phyloP scores from a whole-genome alignment of 176 grass and related monocot species.

The Puya raimondii region DNA sequence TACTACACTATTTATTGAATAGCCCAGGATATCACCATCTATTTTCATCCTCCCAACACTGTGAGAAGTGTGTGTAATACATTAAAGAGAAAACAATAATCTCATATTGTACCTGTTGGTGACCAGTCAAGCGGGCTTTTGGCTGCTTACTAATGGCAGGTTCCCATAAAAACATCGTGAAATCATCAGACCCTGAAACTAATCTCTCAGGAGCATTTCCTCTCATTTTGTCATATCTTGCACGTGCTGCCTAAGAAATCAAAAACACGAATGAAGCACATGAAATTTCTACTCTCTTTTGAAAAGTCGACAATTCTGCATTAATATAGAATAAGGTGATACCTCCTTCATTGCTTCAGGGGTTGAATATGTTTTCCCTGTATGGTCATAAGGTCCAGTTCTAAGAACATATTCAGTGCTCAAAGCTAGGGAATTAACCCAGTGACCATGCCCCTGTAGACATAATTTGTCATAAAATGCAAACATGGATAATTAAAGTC shows the following conservation, averaged over 20 bases:
- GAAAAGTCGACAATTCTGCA: background rate
- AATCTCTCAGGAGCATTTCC: constrained; percentile 82
- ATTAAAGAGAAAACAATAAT: too few relatives aligned
- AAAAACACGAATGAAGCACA: background rate
- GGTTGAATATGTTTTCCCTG: constrained; percentile 69
- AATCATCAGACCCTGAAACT: constrained; percentile 97
- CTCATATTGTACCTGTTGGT: constrained; percentile 62
- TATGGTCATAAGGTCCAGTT: constrained; percentile 91
- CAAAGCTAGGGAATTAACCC: constrained; percentile 95
- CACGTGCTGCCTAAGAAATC: constrained; percentile 56
- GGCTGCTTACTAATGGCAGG: constrained; percentile 61
- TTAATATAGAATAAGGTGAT: background rate
- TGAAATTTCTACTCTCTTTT: background rate
- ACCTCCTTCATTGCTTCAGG: constrained; percentile 91
- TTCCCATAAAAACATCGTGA: constrained; percentile 96
- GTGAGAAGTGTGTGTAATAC: too few relatives aligned
- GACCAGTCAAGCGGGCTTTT: constrained; percentile 90
- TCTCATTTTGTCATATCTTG: constrained; percentile 80
- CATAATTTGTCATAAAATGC: background rate
- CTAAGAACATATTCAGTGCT: constrained; percentile 98
- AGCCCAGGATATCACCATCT: too few relatives aligned
- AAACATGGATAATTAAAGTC: background rate
- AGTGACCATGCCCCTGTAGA: constrained; percentile 88
- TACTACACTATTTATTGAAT: too few relatives aligned
- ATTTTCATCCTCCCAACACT: too few relatives aligned